A percentile compares a stretch with the other conserved stretches of the same genome.
phyloP scores from a whole-genome alignment of 768 basidiomycete species.

The Gloeostereum incarnatum region DNA sequence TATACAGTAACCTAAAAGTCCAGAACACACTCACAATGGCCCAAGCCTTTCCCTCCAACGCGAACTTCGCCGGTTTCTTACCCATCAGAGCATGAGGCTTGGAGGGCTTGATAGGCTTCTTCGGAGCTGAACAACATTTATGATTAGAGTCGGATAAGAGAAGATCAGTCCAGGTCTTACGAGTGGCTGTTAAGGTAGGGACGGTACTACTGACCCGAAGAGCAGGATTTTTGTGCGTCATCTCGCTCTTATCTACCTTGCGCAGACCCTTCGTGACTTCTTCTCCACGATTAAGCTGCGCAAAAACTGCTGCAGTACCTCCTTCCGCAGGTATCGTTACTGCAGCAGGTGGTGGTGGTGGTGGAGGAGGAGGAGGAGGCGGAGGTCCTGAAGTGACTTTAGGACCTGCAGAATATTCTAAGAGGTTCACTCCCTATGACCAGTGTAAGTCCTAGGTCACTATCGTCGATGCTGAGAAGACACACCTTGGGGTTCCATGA shows the following conservation, averaged over 20 bases:
- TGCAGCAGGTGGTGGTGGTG: constrained; percentile 32
- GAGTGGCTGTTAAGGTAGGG: constrained; percentile 23
- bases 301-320: constrained; percentile 77
- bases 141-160: background rate
- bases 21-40: constrained; percentile 61
- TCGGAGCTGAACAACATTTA: constrained; percentile 24
- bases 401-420: constrained; percentile 36
- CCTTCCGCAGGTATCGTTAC: constrained; percentile 26
- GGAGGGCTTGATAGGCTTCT: constrained; percentile 70
- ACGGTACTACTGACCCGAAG: constrained; percentile 57
- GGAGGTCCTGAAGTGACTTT: constrained; percentile 45
- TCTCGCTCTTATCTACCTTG: constrained; percentile 93
- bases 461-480: constrained; percentile 6
- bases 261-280: constrained; percentile 84
- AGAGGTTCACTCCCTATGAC: constrained; percentile 44
- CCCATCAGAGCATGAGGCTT: constrained; percentile 79
- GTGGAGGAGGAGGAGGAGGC: constrained; percentile 40
- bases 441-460: constrained; percentile 3
- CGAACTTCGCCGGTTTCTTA: constrained; percentile 89
- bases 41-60: constrained; percentile 92
- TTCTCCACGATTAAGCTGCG: constrained; percentile 82
- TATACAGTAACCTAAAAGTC: background rate
- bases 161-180: constrained; percentile 10
- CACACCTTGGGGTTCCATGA: constrained; percentile 80
- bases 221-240: constrained; percentile 98